phyloP scores from a whole-genome alignment of 164 flowering plant genomes.

The Vitis riparia region DNA sequence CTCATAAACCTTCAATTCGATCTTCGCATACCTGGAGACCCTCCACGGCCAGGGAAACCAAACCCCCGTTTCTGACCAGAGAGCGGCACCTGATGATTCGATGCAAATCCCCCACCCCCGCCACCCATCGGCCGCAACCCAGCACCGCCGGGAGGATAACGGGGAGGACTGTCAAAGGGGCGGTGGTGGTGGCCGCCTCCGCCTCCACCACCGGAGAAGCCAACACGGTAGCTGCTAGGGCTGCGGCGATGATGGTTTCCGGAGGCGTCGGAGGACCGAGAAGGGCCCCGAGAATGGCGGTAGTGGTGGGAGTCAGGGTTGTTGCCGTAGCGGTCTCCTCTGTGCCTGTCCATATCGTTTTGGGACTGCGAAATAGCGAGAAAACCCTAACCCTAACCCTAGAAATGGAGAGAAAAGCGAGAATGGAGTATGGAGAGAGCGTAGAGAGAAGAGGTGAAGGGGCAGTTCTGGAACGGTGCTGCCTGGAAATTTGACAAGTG shows the following conservation, averaged over 20 bases:
- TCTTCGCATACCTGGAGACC: constrained; percentile 44
- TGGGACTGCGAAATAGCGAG: background rate
- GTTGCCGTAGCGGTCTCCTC: constrained; percentile 37
- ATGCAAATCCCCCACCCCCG: constrained; percentile 20
- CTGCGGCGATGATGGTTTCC: constrained; percentile 29
- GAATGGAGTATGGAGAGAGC: background rate
- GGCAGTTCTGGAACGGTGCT: background rate
- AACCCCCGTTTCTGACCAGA: constrained; percentile 74
- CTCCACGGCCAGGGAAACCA: constrained; percentile 48
- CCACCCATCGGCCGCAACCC: constrained; percentile 19
- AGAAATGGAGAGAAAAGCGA: background rate
- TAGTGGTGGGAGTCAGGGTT: constrained; percentile 19
- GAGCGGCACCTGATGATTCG: constrained; percentile 26
- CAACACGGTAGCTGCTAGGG: constrained; percentile 33
- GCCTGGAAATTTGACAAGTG: background rate
- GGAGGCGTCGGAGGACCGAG: constrained; percentile 31
- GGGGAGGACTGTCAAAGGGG: constrained; percentile 44
- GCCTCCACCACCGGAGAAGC: constrained; percentile 19
- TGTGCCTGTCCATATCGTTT: constrained; percentile 40
- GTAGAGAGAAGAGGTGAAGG: background rate
- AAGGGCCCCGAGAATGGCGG: constrained; percentile 31
- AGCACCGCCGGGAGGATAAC: constrained; percentile 18
- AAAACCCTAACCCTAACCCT: constrained; percentile 20
- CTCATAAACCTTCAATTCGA: background rate
- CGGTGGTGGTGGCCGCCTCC: constrained; percentile 15